Conservation (phyloP, 768 basidiomycete genomes). For the Gloeostereum incarnatum region DNA sequence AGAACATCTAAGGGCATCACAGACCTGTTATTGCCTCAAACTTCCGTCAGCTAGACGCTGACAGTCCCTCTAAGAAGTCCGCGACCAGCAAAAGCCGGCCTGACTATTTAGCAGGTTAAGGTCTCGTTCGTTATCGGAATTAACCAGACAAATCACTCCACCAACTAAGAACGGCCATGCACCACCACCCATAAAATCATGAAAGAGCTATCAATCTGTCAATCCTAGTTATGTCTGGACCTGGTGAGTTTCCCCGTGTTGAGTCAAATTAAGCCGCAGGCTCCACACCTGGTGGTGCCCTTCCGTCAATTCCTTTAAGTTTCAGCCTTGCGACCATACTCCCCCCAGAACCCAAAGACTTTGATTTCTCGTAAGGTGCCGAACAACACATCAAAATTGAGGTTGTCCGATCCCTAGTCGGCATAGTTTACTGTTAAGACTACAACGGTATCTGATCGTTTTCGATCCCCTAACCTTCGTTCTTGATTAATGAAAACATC, state of each 20-base stretch:
- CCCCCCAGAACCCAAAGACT: conserved; percentile 83
- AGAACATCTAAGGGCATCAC: conserved; percentile 89
- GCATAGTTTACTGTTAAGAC: conserved; percentile 82
- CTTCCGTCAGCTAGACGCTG: conserved; percentile 78
- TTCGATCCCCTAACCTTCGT: conserved; percentile 82
- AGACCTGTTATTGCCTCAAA: conserved; percentile 90
- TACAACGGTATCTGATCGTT: conserved; percentile 79
- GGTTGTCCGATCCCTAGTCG: conserved; percentile 67
- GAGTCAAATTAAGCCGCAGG: conserved; percentile 83
- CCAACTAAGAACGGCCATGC: conserved; percentile 87
- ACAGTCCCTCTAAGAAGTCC: conserved; percentile 84
- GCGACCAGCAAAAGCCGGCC: conserved; percentile 65
- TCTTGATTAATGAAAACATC: conserved; percentile 83
- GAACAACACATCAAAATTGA: conserved; percentile 62
- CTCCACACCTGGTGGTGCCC: conserved; percentile 70
- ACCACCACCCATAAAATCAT: conserved; percentile 82
- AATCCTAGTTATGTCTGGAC: conserved; percentile 71
- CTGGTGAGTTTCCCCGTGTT: conserved; percentile 78
- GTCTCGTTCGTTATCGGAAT: conserved; percentile 94
- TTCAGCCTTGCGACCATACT: conserved; percentile 70
- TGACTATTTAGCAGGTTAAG: conserved; percentile 90
- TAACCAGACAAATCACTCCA: conserved; percentile 96
- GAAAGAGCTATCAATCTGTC: conserved; percentile 82
- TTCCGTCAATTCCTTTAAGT: conserved; percentile 81
- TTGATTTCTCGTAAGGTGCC: conserved; percentile 83